Base-by-base conservation (phyloP, 352 stramenopile genomes). In the Phytophthora gonapodyides region DNA sequence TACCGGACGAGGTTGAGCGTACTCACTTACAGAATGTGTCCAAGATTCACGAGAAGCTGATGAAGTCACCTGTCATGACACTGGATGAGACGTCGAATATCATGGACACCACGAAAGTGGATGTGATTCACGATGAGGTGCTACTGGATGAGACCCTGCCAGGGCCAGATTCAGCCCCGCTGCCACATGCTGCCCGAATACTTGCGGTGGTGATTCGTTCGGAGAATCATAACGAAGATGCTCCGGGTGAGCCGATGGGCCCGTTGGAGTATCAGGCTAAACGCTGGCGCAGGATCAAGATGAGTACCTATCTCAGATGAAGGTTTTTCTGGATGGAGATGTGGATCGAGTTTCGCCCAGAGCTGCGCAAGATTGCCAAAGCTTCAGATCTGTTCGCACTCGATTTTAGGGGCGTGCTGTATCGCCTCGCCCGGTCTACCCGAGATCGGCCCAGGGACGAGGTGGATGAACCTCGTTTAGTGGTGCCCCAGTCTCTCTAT, bases 231-330 rank as follows among this genome's bases (percentile, higher is more conserved):
- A 6, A 31, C 2, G 6, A 31, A 7, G 27, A 31, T 0, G 6
- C 0, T 24, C 38, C 1, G 19, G 2, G 12, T 1, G 16, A 13
- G 13, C 27, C 27, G 27, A 31, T 31, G 27, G 6, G 4, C 2
- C 17, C 41, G 10, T 1, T 53, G 15, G 46, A 53, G 3, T 42
- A 53, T 7, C 33, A 42, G n/a, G 15, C 30, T 0, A 33, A 53
- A 7, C n/a, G 46, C 4, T 53, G 46, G 46, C n/a, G 46, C 7
- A 31, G 30, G 3, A 53, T 53, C 33, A 31, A 6, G 46, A 42
- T 7, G n/a, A 15, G 10, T 8, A 24, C 8, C 13, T 45, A 11
- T 16, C 10, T 6, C 2, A 34, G 21, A 11, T 48, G 19, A 48
- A 16, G 10, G 21, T 3, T 15, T 48, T 35, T 19, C 42, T 48